Conservation (phyloP, 1,284 basidiomycete species). For the Tranzscheliella williamsii region DNA sequence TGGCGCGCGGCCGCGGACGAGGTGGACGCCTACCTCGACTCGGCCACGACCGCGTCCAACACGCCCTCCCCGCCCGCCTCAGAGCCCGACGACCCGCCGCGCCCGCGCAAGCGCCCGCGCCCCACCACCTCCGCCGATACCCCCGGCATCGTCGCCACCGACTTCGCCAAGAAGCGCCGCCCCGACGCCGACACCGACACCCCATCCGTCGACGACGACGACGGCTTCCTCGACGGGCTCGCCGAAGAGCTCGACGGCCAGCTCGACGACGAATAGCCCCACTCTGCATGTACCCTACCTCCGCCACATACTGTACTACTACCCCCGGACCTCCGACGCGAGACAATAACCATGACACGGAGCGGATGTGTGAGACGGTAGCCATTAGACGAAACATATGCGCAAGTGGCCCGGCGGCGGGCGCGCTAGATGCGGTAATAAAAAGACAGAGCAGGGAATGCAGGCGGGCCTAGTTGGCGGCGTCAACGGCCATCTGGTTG, state of each 20-base stretch:
- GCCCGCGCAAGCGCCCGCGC: too few relatives aligned
- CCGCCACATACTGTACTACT: too few relatives aligned
- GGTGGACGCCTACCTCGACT: constrained; percentile 75
- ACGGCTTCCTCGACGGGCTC: constrained; percentile 49
- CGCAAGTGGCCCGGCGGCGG: too few relatives aligned
- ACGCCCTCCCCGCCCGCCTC: constrained; percentile 21
- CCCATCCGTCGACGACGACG: constrained; percentile 25
- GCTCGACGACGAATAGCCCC: constrained; percentile 26
- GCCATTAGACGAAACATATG: too few relatives aligned
- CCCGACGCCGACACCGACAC: not conserved
- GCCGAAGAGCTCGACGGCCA: constrained; percentile 52
- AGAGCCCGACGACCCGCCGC: too few relatives aligned
- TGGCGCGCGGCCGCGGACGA: constrained; percentile 82
- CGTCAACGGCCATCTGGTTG: constrained; percentile 29
- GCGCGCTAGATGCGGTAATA: too few relatives aligned
- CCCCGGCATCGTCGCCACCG: not conserved
- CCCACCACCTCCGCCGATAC: not conserved
- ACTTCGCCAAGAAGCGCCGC: constrained; percentile 1
- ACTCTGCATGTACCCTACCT: constrained; percentile 9
- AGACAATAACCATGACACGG: too few relatives aligned
- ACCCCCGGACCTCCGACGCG: too few relatives aligned
- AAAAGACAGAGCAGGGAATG: not conserved
- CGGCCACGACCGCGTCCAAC: constrained; percentile 39
- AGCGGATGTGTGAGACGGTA: too few relatives aligned
- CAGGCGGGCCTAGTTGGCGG: constrained; percentile 5